Percentiles rank a stretch among this genome's conserved stretches.
These are phyloP conservation scores for Petunia secreta DNA, from an alignment of 257 asterid genomes.

Conservation along the genomic window DNA sequence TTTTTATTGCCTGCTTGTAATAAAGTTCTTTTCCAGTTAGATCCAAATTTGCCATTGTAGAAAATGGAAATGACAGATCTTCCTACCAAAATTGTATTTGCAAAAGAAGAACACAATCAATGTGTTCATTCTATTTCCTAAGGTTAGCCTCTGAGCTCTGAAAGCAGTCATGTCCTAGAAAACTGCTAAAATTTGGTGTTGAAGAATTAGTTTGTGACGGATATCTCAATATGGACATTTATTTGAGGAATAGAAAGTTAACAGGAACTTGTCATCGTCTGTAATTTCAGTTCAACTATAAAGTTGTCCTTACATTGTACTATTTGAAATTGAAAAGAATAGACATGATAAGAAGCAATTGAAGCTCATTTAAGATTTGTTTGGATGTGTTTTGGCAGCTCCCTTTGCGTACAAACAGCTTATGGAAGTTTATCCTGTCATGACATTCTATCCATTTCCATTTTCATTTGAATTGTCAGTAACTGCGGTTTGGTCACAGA, in stretches of 20 bases:
- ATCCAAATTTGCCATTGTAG: neutral
- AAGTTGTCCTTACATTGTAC: slow-evolving; percentile 9
- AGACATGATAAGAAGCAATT: neutral
- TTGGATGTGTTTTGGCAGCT: slow-evolving; percentile 17
- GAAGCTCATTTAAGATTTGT: neutral
- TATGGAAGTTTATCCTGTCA: slow-evolving; percentile 7
- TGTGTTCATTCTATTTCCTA: neutral
- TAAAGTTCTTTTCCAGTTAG: neutral
- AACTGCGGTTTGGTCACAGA: neutral
- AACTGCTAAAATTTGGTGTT: neutral
- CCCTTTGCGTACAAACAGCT: neutral
- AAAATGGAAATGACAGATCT: slow-evolving; percentile 15
- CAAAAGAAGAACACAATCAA: slow-evolving; percentile 18
- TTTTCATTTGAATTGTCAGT: slow-evolving; percentile 13
- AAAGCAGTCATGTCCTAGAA: neutral
- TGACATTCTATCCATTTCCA: neutral
- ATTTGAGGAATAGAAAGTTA: neutral
- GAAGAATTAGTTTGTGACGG: slow-evolving; percentile 6
- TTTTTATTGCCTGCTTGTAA: slow-evolving; percentile 1
- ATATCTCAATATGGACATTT: neutral
- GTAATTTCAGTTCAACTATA: slow-evolving; percentile 16
- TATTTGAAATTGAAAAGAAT: neutral
- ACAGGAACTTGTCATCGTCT: neutral
- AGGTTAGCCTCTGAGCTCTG: neutral
- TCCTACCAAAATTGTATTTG: neutral